phyloP scores from a whole-genome alignment of 768 basidiomycete species.

The Coprinopsis marcescibilis region DNA sequence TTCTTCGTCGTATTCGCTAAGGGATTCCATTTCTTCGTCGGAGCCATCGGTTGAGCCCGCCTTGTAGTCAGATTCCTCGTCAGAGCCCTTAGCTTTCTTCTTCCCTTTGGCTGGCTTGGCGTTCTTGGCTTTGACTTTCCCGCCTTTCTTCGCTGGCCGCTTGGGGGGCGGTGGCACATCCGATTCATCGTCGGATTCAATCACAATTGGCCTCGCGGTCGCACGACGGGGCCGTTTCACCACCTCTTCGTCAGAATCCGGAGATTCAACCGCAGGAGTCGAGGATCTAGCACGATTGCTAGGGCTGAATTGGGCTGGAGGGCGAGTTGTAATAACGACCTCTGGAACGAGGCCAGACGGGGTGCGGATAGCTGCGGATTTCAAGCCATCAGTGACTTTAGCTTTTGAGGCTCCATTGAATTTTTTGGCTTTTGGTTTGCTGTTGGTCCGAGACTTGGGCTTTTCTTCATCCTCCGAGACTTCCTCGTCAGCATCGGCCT shows the following conservation, averaged over 20 bases:
- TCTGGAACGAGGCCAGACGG: constrained; percentile 45
- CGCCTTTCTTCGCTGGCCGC: constrained; percentile 6
- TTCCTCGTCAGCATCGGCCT: too few species aligned
- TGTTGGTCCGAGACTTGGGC: too few species aligned
- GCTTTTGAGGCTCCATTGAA: not conserved
- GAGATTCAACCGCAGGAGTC: not conserved
- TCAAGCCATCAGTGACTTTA: not conserved
- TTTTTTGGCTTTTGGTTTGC: not conserved
- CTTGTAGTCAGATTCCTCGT: not conserved
- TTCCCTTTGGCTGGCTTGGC: constrained; percentile 2
- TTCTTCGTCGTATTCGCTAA: constrained; percentile 15
- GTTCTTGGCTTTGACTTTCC: constrained; percentile 20
- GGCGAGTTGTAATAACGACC: constrained; percentile 44
- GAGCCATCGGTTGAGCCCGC: constrained; percentile 26
- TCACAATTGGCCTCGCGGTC: constrained; percentile 34
- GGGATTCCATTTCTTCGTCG: constrained; percentile 26
- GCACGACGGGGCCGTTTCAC: constrained; percentile 36
- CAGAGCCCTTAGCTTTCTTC: constrained; percentile 4
- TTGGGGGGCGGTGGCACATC: constrained; percentile 24
- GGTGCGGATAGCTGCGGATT: constrained; percentile 15
- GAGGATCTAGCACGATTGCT: constrained; percentile 18
- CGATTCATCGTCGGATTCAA: constrained; percentile 50
- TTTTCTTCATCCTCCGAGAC: too few species aligned
- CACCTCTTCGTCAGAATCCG: constrained; percentile 31
- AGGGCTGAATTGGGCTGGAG: constrained; percentile 15